A percentile compares a stretch with the other conserved stretches of the same genome.
These are phyloP conservation scores for Tricholomella constricta DNA, from an alignment of 768 basidiomycete genomes.

Conservation along the genomic window DNA sequence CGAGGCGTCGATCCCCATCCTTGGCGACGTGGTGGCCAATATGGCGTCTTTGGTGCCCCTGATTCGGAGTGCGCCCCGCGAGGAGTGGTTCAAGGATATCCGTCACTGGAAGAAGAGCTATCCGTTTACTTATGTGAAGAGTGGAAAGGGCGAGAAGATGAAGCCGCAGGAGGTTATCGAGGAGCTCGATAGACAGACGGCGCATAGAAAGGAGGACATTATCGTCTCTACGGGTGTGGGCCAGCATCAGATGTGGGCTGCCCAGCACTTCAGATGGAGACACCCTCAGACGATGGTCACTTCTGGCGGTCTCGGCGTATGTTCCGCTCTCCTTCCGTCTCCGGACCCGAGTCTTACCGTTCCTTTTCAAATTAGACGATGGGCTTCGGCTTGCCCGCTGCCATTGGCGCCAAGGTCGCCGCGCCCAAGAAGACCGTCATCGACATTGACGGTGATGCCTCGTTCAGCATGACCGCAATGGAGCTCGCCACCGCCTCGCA, in stretches of 20 bases:
- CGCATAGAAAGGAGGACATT: constrained; percentile 81
- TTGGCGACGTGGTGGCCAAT: constrained; percentile 91
- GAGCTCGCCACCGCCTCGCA: constrained; percentile 94
- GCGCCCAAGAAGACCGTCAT: constrained; percentile 91
- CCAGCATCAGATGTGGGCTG: constrained; percentile 99
- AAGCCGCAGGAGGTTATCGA: constrained; percentile 98
- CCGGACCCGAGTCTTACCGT: constrained; percentile 1
- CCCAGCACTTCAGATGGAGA: constrained; percentile 91
- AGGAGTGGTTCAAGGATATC: constrained; percentile 84
- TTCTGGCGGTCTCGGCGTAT: constrained; percentile 90
- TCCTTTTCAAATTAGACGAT: constrained; percentile 67
- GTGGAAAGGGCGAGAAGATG: constrained; percentile 63
- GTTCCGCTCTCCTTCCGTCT: constrained; percentile 31
- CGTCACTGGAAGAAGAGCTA: constrained; percentile 82
- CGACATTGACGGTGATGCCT: constrained; percentile 97
- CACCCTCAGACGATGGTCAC: constrained; percentile 87
- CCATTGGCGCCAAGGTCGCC: constrained; percentile 97
- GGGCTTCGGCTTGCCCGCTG: constrained; percentile 95
- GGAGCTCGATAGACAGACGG: constrained; percentile 84
- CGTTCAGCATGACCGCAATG: constrained; percentile 99
- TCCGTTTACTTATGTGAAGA: constrained; percentile 86
- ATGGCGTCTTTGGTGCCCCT: constrained; percentile 80
- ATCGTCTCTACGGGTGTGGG: constrained; percentile 94
- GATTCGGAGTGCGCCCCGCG: constrained; percentile 64
- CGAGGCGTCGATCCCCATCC: constrained; percentile 89